Conservation (phyloP, 1,284 basidiomycete species). For the Meripilus lineatus region DNA sequence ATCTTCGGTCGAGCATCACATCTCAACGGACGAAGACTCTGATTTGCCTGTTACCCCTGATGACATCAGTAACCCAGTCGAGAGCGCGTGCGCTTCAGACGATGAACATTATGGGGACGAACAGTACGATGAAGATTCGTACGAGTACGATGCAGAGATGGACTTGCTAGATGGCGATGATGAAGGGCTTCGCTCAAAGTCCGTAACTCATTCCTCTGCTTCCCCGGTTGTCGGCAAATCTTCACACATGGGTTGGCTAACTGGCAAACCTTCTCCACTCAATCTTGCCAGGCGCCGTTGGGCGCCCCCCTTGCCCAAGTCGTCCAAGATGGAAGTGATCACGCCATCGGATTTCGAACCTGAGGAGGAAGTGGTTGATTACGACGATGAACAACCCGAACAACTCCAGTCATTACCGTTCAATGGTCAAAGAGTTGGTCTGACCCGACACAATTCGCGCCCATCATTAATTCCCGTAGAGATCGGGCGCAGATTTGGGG, state of each 20-base stretch:
- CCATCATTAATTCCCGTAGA: background rate
- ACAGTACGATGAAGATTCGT: constrained; percentile 8
- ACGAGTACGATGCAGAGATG: too few species aligned
- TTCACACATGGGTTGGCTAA: constrained; percentile 20
- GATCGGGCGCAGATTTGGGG: background rate
- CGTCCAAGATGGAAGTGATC: background rate
- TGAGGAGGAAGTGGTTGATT: too few species aligned
- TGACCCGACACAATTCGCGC: background rate
- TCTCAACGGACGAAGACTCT: constrained; percentile 19
- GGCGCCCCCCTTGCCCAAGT: constrained; percentile 28
- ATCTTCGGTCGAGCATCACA: constrained; percentile 10
- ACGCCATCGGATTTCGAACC: too few species aligned
- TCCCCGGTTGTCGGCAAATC: constrained; percentile 10
- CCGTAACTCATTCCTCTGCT: constrained; percentile 22
- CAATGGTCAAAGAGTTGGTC: background rate
- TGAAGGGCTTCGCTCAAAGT: constrained; percentile 38
- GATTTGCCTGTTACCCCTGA: constrained; percentile 21
- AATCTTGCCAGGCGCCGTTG: constrained; percentile 50
- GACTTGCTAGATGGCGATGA: too few species aligned
- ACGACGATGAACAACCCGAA: background rate
- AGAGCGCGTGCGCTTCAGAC: constrained; percentile 2
- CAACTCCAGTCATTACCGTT: background rate
- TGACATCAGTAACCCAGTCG: constrained; percentile 8
- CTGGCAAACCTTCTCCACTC: constrained; percentile 47
- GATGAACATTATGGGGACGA: constrained; percentile 12